Evolutionary conservation across 1,284 basidiomycete species (phyloP).

Genomic region (Cutaneotrichosporon sp.): DNA sequence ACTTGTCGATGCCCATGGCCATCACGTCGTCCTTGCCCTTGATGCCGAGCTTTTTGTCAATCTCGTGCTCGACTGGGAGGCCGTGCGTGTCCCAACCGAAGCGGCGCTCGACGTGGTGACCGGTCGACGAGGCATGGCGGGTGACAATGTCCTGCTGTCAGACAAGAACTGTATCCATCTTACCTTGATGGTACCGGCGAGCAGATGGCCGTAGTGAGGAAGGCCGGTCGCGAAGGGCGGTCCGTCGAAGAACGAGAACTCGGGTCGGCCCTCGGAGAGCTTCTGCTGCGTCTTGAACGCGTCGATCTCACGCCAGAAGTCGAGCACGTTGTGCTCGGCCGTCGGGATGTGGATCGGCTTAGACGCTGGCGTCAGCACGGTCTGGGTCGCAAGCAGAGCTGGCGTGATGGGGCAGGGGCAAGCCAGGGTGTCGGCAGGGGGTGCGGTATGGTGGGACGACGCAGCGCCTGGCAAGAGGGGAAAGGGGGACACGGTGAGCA

Average conservation of each 20-base stretch:
- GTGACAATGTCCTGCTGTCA: constrained; percentile 83
- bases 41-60: constrained; percentile 95
- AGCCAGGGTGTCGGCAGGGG: neutral
- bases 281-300: constrained; percentile 94
- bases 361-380: constrained; percentile 35
- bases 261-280: constrained; percentile 80
- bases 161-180: constrained; percentile 11
- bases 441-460: constrained; percentile 6
- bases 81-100: constrained; percentile 99
- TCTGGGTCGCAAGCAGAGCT: constrained; percentile 9
- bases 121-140: constrained; percentile 88
- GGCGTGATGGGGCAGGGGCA: neutral
- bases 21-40: constrained; percentile 91
- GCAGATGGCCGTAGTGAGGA: constrained; percentile 91
- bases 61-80: constrained; percentile 97
- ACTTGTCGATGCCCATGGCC: constrained; percentile 93
- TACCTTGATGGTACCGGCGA: constrained; percentile 88
- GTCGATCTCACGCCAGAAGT: constrained; percentile 94
- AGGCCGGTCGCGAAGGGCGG: constrained; percentile 97
- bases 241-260: constrained; percentile 95
- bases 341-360: constrained; percentile 78
- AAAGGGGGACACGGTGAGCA: constrained; percentile 20
- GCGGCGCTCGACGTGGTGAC: constrained; percentile 88
- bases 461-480: too few species aligned
- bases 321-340: constrained; percentile 89